Conservation (phyloP, 768 basidiomycete species). For the Boletus vermiculosoides region DNA sequence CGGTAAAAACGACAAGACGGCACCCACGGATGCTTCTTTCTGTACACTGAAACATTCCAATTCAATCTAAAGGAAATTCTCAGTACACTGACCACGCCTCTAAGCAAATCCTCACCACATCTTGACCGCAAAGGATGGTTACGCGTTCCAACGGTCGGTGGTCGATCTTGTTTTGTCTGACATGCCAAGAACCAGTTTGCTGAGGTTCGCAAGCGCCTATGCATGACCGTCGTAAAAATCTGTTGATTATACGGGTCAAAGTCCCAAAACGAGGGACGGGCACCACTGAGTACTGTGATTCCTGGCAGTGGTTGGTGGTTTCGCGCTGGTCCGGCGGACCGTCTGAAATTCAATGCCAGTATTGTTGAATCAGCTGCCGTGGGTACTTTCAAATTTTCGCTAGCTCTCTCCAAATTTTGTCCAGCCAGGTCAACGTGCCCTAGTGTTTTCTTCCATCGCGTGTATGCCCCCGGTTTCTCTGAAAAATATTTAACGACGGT, state of each 20-base stretch:
- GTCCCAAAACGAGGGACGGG: background rate
- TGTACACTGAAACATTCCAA: background rate
- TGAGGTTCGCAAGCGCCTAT: background rate
- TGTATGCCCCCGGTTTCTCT: background rate
- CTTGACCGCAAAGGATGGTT: background rate
- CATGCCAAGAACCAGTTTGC: background rate
- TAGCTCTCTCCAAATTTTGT: background rate
- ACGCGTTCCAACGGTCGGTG: constrained; percentile 12
- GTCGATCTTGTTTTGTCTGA: constrained; percentile 3
- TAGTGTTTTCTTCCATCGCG: background rate
- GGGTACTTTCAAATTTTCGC: background rate
- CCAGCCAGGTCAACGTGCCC: background rate
- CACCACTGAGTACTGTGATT: background rate
- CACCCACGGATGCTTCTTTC: constrained; percentile 14
- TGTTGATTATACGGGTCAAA: background rate
- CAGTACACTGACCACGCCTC: background rate
- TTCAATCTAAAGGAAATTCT: constrained; percentile 2
- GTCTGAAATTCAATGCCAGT: background rate
- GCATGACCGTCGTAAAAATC: constrained; percentile 3
- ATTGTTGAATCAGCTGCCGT: background rate
- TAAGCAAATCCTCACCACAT: background rate
- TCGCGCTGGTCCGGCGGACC: background rate
- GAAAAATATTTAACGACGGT: background rate
- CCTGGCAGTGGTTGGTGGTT: background rate
- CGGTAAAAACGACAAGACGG: constrained; percentile 9